Percentiles rank a stretch among this genome's conserved stretches.
Conservation (phyloP, 139 green algal species). For the Yamagishiella unicocca region DNA sequence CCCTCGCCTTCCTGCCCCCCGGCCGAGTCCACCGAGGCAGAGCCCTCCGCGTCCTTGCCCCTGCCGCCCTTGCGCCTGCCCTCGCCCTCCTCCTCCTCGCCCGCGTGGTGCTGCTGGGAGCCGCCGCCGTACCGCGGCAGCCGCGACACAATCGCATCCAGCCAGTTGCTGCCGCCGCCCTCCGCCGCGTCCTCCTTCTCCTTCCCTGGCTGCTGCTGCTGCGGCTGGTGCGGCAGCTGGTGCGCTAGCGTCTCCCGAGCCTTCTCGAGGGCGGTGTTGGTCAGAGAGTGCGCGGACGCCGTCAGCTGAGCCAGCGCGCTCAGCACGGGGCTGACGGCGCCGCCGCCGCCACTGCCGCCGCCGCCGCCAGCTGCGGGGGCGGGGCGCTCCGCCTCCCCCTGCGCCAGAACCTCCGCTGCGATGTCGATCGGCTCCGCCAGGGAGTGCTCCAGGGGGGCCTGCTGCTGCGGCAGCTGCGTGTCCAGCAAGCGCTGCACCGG, state of each 20-base stretch:
- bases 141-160: slow-evolving; percentile 14
- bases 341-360: neutral
- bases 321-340: neutral
- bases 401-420: neutral
- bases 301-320: slow-evolving; percentile 17
- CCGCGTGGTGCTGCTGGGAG: neutral
- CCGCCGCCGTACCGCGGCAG: slow-evolving; percentile 22
- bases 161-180: slow-evolving; percentile 7
- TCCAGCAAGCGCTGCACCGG: no score
- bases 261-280: neutral
- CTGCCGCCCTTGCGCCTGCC: neutral
- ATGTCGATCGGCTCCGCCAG: slow-evolving; percentile 2
- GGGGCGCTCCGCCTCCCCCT: neutral
- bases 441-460: no score
- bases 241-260: neutral
- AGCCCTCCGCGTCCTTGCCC: no score
- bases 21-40: no score
- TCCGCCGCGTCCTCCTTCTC: neutral
- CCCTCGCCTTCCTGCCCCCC: neutral
- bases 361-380: neutral
- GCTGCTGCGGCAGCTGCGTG: neutral
- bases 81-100: neutral
- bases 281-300: slow-evolving; percentile 1
- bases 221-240: slow-evolving; percentile 12
- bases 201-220: slow-evolving; percentile 29